Conservation (phyloP, 257 asterid species). For the Cordia subcordata region DNA sequence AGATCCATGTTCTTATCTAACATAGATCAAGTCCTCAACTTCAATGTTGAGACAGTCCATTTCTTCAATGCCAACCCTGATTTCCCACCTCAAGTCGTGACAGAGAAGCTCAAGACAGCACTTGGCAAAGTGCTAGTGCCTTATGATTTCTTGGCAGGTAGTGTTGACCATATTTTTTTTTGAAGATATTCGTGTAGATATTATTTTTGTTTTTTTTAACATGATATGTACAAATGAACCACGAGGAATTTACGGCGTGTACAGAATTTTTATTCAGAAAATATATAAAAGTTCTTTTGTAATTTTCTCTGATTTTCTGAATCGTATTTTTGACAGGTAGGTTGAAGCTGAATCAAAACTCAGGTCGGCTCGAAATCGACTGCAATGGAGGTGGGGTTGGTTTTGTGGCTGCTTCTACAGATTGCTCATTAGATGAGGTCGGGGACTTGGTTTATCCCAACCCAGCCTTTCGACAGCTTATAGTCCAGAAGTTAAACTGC, state of each 20-base stretch:
- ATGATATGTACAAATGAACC: too few relatives aligned
- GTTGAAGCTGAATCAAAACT: slow-evolving; percentile 31
- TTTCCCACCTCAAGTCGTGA: slow-evolving; percentile 44
- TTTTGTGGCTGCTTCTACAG: slow-evolving; percentile 53
- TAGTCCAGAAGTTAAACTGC: slow-evolving; percentile 33
- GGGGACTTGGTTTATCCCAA: slow-evolving; percentile 78
- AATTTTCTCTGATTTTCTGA: too few relatives aligned
- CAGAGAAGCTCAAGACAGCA: slow-evolving; percentile 37
- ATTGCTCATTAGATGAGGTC: slow-evolving; percentile 43
- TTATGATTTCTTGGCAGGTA: slow-evolving; percentile 67
- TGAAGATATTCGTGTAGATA: too few relatives aligned
- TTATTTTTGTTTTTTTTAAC: too few relatives aligned
- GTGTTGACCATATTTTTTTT: too few relatives aligned
- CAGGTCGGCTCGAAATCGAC: slow-evolving; percentile 61
- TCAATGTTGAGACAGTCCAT: slow-evolving; percentile 71
- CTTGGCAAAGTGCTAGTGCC: slow-evolving; percentile 37
- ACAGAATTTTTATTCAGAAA: too few relatives aligned
- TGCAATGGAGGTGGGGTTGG: slow-evolving; percentile 51
- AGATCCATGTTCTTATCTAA: slow-evolving; percentile 51
- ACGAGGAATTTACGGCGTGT: too few relatives aligned
- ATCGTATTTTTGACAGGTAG: slow-evolving; percentile 73
- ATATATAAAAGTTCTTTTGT: too few relatives aligned
- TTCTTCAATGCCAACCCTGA: slow-evolving; percentile 53
- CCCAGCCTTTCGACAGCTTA: slow-evolving; percentile 70
- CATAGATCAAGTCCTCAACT: slow-evolving; percentile 71